These are phyloP conservation scores for Lepiota venenata DNA, from an alignment of 768 basidiomycete genomes.

Conservation along the genomic window DNA sequence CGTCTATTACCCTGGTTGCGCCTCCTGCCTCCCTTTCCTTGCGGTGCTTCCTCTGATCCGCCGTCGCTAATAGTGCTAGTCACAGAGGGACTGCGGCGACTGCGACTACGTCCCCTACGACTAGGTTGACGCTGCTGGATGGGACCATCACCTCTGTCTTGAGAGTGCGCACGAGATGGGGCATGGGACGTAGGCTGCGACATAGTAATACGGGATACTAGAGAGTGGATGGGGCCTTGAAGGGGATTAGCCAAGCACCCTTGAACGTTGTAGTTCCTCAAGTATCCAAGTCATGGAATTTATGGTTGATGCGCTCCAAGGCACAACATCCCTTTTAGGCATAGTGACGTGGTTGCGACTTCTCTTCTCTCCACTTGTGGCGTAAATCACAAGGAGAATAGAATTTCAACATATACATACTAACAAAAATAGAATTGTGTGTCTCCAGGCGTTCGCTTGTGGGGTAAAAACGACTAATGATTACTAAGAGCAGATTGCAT, in stretches of 20 bases:
- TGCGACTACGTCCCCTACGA: conserved; percentile 16
- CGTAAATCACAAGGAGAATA: no score
- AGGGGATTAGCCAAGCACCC: no score
- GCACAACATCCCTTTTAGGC: no score
- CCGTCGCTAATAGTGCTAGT: conserved; percentile 5
- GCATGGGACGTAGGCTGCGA: conserved; percentile 9
- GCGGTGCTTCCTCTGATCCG: conserved; percentile 1
- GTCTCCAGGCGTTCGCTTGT: no score
- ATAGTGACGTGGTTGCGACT: no score
- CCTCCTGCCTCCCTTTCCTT: neutral
- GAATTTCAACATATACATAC: no score
- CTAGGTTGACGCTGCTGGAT: conserved; percentile 3
- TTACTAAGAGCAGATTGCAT: no score
- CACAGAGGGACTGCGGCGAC: conserved; percentile 12
- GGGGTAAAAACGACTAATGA: no score
- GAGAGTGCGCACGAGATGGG: conserved; percentile 7
- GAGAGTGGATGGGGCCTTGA: no score
- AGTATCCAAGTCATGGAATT: neutral
- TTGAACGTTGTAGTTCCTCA: neutral
- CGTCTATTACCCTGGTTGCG: conserved; percentile 14
- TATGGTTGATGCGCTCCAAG: no score
- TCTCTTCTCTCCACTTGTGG: no score
- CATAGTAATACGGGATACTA: neutral
- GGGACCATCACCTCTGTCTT: neutral
- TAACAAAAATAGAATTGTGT: no score